phyloP scores from a whole-genome alignment of 805 yeast genomes.

The Wickerhamiella slavikovae region DNA sequence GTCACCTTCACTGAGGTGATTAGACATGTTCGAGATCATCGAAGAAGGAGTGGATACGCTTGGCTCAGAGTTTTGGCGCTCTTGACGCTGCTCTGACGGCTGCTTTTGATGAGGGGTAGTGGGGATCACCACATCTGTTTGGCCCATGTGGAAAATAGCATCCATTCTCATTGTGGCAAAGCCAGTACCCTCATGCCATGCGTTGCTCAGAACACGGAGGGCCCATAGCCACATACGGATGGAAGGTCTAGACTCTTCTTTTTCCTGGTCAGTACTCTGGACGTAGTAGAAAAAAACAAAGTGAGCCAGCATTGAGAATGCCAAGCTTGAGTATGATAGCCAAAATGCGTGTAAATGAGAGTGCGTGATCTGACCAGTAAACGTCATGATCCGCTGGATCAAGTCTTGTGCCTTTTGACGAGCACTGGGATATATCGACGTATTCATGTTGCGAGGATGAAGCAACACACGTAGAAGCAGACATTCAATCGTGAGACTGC shows the following conservation, averaged over 20 bases:
- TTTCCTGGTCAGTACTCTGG: conserved; percentile 14
- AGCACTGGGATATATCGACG: conserved; percentile 6
- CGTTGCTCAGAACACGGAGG: conserved; percentile 14
- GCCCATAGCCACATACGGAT: conserved; percentile 18
- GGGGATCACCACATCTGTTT: conserved; percentile 4
- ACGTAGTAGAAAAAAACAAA: conserved; percentile 17
- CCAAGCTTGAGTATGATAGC: conserved; percentile 15
- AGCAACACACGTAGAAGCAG: conserved; percentile 13
- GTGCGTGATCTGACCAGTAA: conserved; percentile 17
- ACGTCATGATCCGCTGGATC: conserved; percentile 14
- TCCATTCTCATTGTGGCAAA: conserved; percentile 17
- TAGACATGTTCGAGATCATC: not conserved
- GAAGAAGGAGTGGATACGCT: not conserved
- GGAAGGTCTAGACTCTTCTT: conserved; percentile 11
- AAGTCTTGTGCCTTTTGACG: conserved; percentile 14
- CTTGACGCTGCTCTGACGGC: not conserved
- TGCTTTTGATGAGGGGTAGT: conserved; percentile 1
- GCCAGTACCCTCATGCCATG: conserved; percentile 21
- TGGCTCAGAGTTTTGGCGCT: not conserved
- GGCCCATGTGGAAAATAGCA: conserved; percentile 16
- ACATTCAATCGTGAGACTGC: conserved; percentile 15
- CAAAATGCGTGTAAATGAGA: conserved; percentile 19
- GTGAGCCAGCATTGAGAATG: conserved; percentile 16
- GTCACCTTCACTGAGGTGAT: not conserved
- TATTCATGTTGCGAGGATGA: conserved; percentile 10